phyloP scores from a whole-genome alignment of 768 basidiomycete genomes.

The Roridomyces roridus region DNA sequence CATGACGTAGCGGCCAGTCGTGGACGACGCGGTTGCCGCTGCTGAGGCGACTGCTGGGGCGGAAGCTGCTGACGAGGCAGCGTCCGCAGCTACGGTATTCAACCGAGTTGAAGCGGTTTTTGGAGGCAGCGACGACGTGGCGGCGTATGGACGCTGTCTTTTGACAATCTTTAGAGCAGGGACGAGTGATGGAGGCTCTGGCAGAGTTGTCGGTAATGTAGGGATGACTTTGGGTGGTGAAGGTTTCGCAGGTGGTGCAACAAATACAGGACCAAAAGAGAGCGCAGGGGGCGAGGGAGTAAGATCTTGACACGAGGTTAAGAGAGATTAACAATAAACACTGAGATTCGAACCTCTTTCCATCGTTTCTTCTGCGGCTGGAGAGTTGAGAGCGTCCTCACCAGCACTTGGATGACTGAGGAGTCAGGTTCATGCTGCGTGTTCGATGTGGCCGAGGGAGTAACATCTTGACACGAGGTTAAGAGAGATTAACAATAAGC shows the following conservation, averaged over 20 bases:
- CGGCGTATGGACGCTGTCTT: constrained; percentile 31
- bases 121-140: constrained; percentile 12
- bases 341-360: too few relatives aligned
- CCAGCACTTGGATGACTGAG: too few relatives aligned
- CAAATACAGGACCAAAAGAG: constrained; percentile 19
- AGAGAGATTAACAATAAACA: too few relatives aligned
- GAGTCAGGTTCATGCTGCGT: too few relatives aligned
- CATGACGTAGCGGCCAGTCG: constrained; percentile 15
- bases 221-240: constrained; percentile 11
- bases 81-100: not conserved
- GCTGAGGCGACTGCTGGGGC: not conserved
- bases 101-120: too few relatives aligned
- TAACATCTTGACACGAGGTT: too few relatives aligned
- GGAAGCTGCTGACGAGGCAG: not conserved
- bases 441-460: too few relatives aligned
- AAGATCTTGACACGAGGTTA: too few relatives aligned
- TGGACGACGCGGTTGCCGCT: not conserved
- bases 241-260: constrained; percentile 10
- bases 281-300: not conserved
- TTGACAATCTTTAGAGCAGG: constrained; percentile 58
- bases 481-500: too few relatives aligned
- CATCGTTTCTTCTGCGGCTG: too few relatives aligned
- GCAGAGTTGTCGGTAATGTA: constrained; percentile 15
- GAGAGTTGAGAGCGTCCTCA: too few relatives aligned
- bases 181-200: constrained; percentile 42